A percentile compares a stretch with the other conserved stretches of the same genome.
phyloP scores from a whole-genome alignment of 1,284 basidiomycete species.

The Ustilago cynodontis region DNA sequence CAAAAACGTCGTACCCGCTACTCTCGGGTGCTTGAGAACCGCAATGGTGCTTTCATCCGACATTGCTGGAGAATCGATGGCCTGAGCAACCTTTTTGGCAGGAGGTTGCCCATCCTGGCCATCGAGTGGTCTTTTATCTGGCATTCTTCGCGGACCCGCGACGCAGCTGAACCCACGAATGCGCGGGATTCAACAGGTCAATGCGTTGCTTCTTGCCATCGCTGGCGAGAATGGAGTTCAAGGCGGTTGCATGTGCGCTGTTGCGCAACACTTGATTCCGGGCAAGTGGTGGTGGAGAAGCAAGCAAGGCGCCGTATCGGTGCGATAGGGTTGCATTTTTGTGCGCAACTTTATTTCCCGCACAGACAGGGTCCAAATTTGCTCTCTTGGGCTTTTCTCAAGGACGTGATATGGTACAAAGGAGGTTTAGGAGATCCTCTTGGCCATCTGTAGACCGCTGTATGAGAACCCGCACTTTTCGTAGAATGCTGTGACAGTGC shows the following conservation, averaged over 20 bases:
- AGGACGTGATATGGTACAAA: neutral
- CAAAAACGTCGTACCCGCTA: constrained; percentile 13
- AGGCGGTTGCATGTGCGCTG: neutral
- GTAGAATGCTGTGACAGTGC: constrained; percentile 82
- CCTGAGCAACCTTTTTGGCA: constrained; percentile 8
- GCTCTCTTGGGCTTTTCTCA: neutral
- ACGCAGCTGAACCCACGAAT: constrained; percentile 21
- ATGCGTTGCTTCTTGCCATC: constrained; percentile 11
- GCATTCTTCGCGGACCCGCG: constrained; percentile 19
- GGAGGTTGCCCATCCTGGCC: neutral
- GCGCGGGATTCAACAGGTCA: constrained; percentile 30
- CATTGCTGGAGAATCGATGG: neutral
- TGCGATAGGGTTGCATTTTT: constrained; percentile 9
- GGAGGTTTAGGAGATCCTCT: constrained; percentile 24
- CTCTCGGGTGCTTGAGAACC: constrained; percentile 28
- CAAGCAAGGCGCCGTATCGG: neutral
- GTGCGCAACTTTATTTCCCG: constrained; percentile 9
- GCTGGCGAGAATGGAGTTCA: constrained; percentile 2
- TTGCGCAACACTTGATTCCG: constrained; percentile 10
- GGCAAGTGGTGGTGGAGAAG: constrained; percentile 5
- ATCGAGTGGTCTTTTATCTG: constrained; percentile 33
- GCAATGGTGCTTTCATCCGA: constrained; percentile 10
- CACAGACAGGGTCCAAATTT: constrained; percentile 5
- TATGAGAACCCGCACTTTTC: constrained; percentile 83
- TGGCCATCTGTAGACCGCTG: constrained; percentile 65